Percentiles rank a stretch among this genome's conserved stretches.
Evolutionary conservation across 1,284 basidiomycete species (phyloP).

Genomic region (Rhizopogon parksii): DNA sequence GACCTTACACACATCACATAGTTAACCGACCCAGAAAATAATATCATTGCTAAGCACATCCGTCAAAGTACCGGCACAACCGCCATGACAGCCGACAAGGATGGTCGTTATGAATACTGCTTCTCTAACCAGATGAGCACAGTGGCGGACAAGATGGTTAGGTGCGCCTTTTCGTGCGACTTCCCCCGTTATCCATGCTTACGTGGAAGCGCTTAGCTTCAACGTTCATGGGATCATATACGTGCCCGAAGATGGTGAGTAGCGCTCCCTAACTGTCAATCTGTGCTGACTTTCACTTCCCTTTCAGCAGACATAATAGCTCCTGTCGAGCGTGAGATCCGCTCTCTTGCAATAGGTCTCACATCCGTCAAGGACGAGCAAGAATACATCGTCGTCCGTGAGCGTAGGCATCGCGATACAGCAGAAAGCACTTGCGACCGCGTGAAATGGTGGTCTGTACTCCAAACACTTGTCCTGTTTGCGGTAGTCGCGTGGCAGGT

Average conservation of each 20-base stretch:
- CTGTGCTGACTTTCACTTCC: slow-evolving; percentile 6
- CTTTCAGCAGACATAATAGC: slow-evolving; percentile 64
- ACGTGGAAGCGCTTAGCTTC: slow-evolving; percentile 55
- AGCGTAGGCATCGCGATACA: slow-evolving; percentile 89
- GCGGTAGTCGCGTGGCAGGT: slow-evolving; percentile 94
- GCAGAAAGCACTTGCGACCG: slow-evolving; percentile 93
- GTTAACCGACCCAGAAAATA: slow-evolving; percentile 73
- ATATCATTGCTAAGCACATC: slow-evolving; percentile 70
- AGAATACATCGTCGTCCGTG: slow-evolving; percentile 95
- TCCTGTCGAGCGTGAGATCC: slow-evolving; percentile 94
- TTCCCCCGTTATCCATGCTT: not conserved
- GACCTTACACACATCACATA: slow-evolving; percentile 26
- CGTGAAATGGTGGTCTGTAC: slow-evolving; percentile 98
- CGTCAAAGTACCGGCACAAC: slow-evolving; percentile 87
- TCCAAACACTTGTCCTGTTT: slow-evolving; percentile 85
- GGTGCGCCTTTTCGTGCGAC: slow-evolving; percentile 40
- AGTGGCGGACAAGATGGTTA: slow-evolving; percentile 90
- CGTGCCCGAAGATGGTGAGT: slow-evolving; percentile 74
- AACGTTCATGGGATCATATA: slow-evolving; percentile 98
- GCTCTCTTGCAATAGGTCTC: slow-evolving; percentile 78
- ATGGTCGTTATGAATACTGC: slow-evolving; percentile 92
- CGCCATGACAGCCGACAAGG: slow-evolving; percentile 78
- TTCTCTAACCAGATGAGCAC: slow-evolving; percentile 98
- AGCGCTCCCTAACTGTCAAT: not conserved
- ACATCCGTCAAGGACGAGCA: slow-evolving; percentile 97